Percentiles rank a stretch among this genome's conserved stretches.
Evolutionary conservation across 2,329 filamentous ascomycete species (phyloP).

Genomic region (Colletotrichum coccodes): DNA sequence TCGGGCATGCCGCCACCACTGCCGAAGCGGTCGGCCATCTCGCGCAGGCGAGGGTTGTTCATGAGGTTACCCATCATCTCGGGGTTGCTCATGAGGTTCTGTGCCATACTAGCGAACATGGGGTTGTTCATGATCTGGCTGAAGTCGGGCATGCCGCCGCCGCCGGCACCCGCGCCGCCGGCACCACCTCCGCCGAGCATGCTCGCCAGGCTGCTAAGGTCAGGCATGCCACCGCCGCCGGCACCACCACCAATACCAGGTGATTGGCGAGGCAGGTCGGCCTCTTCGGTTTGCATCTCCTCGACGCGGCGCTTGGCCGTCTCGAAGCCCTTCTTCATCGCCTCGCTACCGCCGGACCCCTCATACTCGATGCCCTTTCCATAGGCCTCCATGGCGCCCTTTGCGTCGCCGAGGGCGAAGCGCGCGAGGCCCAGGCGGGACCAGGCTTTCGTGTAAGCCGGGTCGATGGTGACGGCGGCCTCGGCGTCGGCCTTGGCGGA

Average conservation of each 20-base stretch:
- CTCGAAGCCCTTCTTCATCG: conserved; percentile 97
- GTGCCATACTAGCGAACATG: conserved; percentile 97
- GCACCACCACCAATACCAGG: conserved; percentile 43
- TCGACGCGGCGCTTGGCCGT: conserved; percentile 90
- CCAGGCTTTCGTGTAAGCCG: conserved; percentile 97
- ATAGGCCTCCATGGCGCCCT: conserved; percentile 95
- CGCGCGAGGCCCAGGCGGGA: conserved; percentile 89
- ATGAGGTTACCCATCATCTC: conserved; percentile 92
- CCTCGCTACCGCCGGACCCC: conserved; percentile 92
- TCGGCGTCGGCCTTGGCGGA: conserved; percentile 89
- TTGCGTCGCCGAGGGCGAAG: conserved; percentile 90
- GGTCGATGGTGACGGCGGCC: conserved; percentile 87
- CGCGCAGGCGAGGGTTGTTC: conserved; percentile 88
- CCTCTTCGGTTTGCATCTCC: conserved; percentile 73
- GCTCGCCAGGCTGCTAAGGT: conserved; percentile 75
- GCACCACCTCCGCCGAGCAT: conserved; percentile 75
- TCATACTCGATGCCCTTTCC: conserved; percentile 92
- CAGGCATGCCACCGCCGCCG: conserved; percentile 73
- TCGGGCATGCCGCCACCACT: conserved; percentile 90
- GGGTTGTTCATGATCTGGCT: conserved; percentile 93
- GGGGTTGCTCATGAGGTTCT: conserved; percentile 97
- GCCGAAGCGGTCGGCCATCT: conserved; percentile 87
- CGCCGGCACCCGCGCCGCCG: conserved; percentile 66
- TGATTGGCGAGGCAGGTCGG: conserved; percentile 52
- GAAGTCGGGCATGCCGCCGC: conserved; percentile 88